Conservation (phyloP, 176 grass and related monocot species). For the Triticum urartu region DNA sequence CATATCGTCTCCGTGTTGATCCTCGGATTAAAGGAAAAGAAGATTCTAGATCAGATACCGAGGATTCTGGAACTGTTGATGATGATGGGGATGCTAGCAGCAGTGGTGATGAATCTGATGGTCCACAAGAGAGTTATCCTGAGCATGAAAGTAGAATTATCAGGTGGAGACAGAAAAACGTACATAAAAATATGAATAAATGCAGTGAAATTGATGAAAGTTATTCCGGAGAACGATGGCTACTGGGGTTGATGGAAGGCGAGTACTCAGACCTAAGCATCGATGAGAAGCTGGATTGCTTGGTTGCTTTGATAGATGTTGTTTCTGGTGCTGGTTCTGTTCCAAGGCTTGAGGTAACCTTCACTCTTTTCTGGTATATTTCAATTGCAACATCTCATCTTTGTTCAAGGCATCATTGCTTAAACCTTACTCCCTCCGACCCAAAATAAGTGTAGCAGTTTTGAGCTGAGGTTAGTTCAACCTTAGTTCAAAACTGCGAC, state of each 20-base stretch:
- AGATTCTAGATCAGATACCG: slow-evolving; percentile 57
- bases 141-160: slow-evolving; percentile 45
- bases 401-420: slow-evolving; percentile 2
- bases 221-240: slow-evolving; percentile 78
- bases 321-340: slow-evolving; percentile 70
- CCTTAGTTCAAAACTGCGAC: too few species aligned
- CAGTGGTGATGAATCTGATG: slow-evolving; percentile 65
- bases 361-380: background rate
- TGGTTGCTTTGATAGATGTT: slow-evolving; percentile 83
- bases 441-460: too few species aligned
- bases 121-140: slow-evolving; percentile 40
- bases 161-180: slow-evolving; percentile 44
- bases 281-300: slow-evolving; percentile 90
- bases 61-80: slow-evolving; percentile 89
- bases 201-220: slow-evolving; percentile 97
- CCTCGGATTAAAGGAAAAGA: slow-evolving; percentile 83
- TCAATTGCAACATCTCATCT: background rate
- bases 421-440: background rate
- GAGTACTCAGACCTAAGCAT: slow-evolving; percentile 89
- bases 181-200: slow-evolving; percentile 44
- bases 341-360: slow-evolving; percentile 78
- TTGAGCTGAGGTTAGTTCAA: too few species aligned
- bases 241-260: slow-evolving; percentile 94
- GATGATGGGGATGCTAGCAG: slow-evolving; percentile 44
- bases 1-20: slow-evolving; percentile 94